Base-by-base conservation (phyloP, 2,329 filamentous ascomycete species). In the Gremmenia infestans region DNA sequence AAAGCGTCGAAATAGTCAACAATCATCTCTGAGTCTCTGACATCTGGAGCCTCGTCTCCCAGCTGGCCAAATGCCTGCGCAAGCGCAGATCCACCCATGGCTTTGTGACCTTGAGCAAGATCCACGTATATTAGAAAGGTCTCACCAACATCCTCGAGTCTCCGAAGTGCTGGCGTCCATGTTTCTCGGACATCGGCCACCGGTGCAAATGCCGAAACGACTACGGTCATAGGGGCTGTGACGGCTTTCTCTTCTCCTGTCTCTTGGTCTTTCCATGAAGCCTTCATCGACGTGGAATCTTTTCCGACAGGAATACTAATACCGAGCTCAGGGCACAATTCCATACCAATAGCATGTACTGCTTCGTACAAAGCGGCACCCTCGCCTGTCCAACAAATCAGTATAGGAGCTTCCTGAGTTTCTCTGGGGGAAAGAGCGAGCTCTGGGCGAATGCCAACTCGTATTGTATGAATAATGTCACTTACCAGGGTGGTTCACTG, bases 211-310 rank as follows among this genome's bases (percentile, higher is more conserved):
- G 94, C 90, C 5, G 94, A 91, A 64, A 97, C 91, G 54, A 97
- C 86, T 5, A 96, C 81, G 0, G 93, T 96, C 65, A 97, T 83
- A 1, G 94, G 94, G 4, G 94, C 90, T 39, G 91, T 97, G 50
- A 97, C 93, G 63, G 92, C 92, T 75, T 89, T 94, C 14, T 80
- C 74, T 59, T 88, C 80, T 17, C 83, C 81, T 32, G 78, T 82
- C 55, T 81, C 76, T 59, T 78, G 76, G 63, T 93, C 88, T 68
- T 85, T 88, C 94, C 94, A 97, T 54, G 91, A 91, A 67, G 95
- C 93, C 78, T 97, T 97, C 94, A 99, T 97, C 2, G 92, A 97
- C 73, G 95, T 96, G 0, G 93, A 97, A 72, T 99, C 94, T 74
- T 99, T 97, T 54, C 94, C 94, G 8, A 97, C 94, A 4, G 94